phyloP scores from a whole-genome alignment of 768 basidiomycete genomes.

The Candolleomyces eurysporus region DNA sequence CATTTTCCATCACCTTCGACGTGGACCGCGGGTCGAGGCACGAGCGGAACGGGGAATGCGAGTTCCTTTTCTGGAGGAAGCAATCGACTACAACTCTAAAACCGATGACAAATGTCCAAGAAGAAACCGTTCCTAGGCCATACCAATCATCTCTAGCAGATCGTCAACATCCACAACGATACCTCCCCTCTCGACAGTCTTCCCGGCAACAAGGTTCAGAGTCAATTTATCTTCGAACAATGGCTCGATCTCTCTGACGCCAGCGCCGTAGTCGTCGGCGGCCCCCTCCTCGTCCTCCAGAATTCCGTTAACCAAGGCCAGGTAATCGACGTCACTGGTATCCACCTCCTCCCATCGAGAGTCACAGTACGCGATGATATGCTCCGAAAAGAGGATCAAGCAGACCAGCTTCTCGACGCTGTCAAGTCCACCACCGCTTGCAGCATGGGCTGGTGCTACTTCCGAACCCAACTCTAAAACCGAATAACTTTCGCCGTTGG shows the following conservation, averaged over 20 bases:
- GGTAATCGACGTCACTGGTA: neutral
- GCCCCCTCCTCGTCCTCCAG: neutral
- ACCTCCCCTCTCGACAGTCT: too few relatives aligned
- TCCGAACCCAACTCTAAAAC: neutral
- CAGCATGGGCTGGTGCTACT: neutral
- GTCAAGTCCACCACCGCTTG: neutral
- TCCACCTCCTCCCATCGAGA: constrained; percentile 1
- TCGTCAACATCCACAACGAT: too few relatives aligned
- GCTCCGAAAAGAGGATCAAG: constrained; percentile 8
- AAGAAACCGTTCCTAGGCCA: too few relatives aligned
- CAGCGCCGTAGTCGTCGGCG: neutral
- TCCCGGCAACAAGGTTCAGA: neutral
- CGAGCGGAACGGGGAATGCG: too few relatives aligned
- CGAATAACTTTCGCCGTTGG: neutral
- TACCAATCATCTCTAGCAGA: too few relatives aligned
- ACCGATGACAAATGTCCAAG: too few relatives aligned
- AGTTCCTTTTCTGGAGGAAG: too few relatives aligned
- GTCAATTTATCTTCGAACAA: neutral
- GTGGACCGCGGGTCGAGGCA: too few relatives aligned
- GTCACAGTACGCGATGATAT: constrained; percentile 8
- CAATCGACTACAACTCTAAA: too few relatives aligned
- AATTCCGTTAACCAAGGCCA: neutral
- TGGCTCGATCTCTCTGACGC: neutral
- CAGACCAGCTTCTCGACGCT: constrained; percentile 9
- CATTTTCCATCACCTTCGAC: too few relatives aligned